These are phyloP conservation scores for Colletotrichum brevisporum DNA, from an alignment of 2,329 filamentous ascomycete species.

Conservation along the genomic window DNA sequence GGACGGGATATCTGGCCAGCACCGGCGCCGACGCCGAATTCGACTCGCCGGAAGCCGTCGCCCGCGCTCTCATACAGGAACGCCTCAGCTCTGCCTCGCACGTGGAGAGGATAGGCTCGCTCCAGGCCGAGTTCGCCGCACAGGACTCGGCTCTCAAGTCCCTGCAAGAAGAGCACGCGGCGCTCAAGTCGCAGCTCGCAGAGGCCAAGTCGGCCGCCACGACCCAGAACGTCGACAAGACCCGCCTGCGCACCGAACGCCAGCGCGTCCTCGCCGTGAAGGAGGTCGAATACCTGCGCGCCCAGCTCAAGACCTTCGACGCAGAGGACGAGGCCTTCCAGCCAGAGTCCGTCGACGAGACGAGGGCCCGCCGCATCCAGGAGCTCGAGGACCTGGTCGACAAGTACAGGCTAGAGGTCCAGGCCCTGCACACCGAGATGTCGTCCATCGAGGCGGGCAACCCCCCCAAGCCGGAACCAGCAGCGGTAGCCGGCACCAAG, in stretches of 20 bases:
- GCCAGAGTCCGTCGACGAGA: slow-evolving; percentile 82
- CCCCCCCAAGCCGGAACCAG: slow-evolving; percentile 50
- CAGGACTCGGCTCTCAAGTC: slow-evolving; percentile 81
- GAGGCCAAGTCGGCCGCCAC: slow-evolving; percentile 69
- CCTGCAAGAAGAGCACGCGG: slow-evolving; percentile 78
- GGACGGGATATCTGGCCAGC: slow-evolving; percentile 86
- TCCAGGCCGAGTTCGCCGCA: slow-evolving; percentile 84
- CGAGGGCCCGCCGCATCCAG: slow-evolving; percentile 80
- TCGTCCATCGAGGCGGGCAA: slow-evolving; percentile 69
- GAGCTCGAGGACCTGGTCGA: slow-evolving; percentile 90
- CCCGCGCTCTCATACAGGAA: slow-evolving; percentile 86
- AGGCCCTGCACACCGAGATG: slow-evolving; percentile 81
- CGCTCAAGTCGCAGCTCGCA: slow-evolving; percentile 78
- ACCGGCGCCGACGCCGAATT: slow-evolving; percentile 78
- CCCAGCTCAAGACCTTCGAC: slow-evolving; percentile 90
- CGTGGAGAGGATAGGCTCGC: slow-evolving; percentile 82
- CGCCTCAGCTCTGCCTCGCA: slow-evolving; percentile 84
- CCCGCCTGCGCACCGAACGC: slow-evolving; percentile 82
- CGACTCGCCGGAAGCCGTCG: slow-evolving; percentile 89
- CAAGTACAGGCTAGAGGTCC: slow-evolving; percentile 85
- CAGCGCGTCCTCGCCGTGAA: slow-evolving; percentile 89
- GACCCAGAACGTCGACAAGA: slow-evolving; percentile 72
- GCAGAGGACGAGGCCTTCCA: slow-evolving; percentile 90
- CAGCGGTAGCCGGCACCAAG: slow-evolving; percentile 68
- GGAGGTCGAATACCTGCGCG: slow-evolving; percentile 93